phyloP scores from a whole-genome alignment of 176 grass and related monocot species.

The Hyparrhenia diplandra region DNA sequence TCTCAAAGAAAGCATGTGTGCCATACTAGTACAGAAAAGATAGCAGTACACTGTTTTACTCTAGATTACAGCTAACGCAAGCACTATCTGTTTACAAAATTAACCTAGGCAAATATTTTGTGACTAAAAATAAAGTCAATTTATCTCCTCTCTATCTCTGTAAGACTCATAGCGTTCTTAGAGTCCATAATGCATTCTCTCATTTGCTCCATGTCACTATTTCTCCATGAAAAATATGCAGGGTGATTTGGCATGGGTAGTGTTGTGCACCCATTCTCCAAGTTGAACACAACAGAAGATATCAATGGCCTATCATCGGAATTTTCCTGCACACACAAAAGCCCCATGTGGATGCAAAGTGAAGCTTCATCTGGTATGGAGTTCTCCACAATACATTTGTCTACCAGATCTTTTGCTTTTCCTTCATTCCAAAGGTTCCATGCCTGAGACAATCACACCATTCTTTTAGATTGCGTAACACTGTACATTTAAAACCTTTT shows the following conservation, averaged over 20 bases:
- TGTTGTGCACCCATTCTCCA: constrained; percentile 28
- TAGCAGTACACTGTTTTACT: not conserved
- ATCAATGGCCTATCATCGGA: constrained; percentile 42
- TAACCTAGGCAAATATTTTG: not conserved
- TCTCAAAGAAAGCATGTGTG: not conserved
- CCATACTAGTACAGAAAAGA: not conserved
- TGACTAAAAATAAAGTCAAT: not conserved
- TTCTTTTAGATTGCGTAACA: not conserved
- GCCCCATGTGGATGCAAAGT: constrained; percentile 41
- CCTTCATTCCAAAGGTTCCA: constrained; percentile 52
- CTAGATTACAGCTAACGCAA: too few species aligned
- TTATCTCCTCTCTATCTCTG: not conserved
- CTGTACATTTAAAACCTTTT: not conserved
- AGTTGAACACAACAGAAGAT: constrained; percentile 22
- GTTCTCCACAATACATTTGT: constrained; percentile 20
- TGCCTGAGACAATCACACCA: not conserved
- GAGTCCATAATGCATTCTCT: not conserved
- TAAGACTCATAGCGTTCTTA: not conserved
- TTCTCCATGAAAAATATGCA: constrained; percentile 10
- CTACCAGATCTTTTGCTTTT: constrained; percentile 16
- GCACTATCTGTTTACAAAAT: too few species aligned
- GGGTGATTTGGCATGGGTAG: constrained; percentile 13
- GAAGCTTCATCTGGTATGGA: constrained; percentile 29
- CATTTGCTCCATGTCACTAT: not conserved
- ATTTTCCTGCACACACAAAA: constrained; percentile 53